A percentile compares a stretch with the other conserved stretches of the same genome.
Conservation (phyloP, 768 basidiomycete genomes). For the Suillus variegatus region DNA sequence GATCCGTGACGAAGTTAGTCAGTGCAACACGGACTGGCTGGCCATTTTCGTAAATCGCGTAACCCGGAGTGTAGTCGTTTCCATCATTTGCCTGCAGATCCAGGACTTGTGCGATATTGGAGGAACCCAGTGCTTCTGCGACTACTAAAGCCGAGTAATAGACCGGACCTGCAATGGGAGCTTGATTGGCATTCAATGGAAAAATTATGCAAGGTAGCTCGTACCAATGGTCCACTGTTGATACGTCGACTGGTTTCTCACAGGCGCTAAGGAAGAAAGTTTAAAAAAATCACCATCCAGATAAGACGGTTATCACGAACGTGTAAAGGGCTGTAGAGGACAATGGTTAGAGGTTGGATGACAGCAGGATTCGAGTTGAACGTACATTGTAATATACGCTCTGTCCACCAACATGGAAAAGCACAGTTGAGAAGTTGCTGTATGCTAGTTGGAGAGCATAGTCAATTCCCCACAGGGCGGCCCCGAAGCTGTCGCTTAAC, state of each 20-base stretch:
- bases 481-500: slow-evolving; percentile 60
- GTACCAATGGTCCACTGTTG: slow-evolving; percentile 67
- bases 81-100: slow-evolving; percentile 58
- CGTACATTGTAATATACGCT: slow-evolving; percentile 65
- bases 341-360: slow-evolving; percentile 2
- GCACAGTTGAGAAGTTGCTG: slow-evolving; percentile 44
- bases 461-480: slow-evolving; percentile 54
- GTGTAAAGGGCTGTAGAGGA: slow-evolving; percentile 39
- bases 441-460: slow-evolving; percentile 54
- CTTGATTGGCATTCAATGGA: background rate
- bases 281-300: background rate
- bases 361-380: slow-evolving; percentile 5
- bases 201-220: background rate
- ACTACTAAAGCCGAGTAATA: slow-evolving; percentile 75
- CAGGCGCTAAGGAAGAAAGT: slow-evolving; percentile 42
- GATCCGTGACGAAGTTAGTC: slow-evolving; percentile 73
- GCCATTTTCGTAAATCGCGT: slow-evolving; percentile 72
- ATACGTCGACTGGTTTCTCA: slow-evolving; percentile 54
- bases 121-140: slow-evolving; percentile 70
- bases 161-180: slow-evolving; percentile 40
- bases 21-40: slow-evolving; percentile 61
- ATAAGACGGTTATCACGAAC: slow-evolving; percentile 15
- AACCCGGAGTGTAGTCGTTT: slow-evolving; percentile 58
- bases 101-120: slow-evolving; percentile 62
- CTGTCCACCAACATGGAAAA: slow-evolving; percentile 61